These are phyloP conservation scores for Rutstroemia sp. DNA, from an alignment of 2,329 filamentous ascomycete genomes.

Conservation along the genomic window DNA sequence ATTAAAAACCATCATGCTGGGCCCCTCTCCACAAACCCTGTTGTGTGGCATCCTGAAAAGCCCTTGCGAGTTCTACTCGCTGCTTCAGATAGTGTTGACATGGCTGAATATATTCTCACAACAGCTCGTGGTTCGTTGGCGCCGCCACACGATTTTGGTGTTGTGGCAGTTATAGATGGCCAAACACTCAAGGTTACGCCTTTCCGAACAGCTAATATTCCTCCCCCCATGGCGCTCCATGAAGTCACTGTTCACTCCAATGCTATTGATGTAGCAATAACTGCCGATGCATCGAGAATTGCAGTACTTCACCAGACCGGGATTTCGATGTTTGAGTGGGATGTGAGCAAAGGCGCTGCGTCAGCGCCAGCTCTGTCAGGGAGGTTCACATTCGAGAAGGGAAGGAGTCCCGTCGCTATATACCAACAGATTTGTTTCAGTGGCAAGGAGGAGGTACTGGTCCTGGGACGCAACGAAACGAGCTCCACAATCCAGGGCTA, in stretches of 20 bases:
- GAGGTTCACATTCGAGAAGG: slow-evolving; percentile 34
- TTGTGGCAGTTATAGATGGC: slow-evolving; percentile 81
- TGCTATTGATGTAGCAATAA: slow-evolving; percentile 69
- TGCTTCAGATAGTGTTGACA: slow-evolving; percentile 42
- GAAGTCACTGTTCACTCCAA: slow-evolving; percentile 58
- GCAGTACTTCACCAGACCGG: slow-evolving; percentile 63
- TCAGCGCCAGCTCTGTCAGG: slow-evolving; percentile 36
- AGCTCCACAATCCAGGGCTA: slow-evolving; percentile 19
- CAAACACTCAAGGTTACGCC: slow-evolving; percentile 74
- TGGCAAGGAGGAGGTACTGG: slow-evolving; percentile 18
- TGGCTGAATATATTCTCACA: slow-evolving; percentile 61
- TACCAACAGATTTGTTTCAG: slow-evolving; percentile 26
- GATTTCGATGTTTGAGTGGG: slow-evolving; percentile 65
- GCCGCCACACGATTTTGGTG: slow-evolving; percentile 69
- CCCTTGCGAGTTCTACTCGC: slow-evolving; percentile 59
- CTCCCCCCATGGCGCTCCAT: slow-evolving; percentile 85
- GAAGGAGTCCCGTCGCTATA: slow-evolving; percentile 10
- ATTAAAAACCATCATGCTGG: slow-evolving; percentile 40
- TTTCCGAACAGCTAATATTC: slow-evolving; percentile 74
- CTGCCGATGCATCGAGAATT: slow-evolving; percentile 54
- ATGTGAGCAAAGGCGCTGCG: slow-evolving; percentile 48
- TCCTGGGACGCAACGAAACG: slow-evolving; percentile 14
- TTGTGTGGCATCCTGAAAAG: slow-evolving; percentile 79
- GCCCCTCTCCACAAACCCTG: slow-evolving; percentile 27
- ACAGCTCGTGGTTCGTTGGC: slow-evolving; percentile 61